phyloP scores from a whole-genome alignment of 345 rosid species.

The Pelargonium nanum region DNA sequence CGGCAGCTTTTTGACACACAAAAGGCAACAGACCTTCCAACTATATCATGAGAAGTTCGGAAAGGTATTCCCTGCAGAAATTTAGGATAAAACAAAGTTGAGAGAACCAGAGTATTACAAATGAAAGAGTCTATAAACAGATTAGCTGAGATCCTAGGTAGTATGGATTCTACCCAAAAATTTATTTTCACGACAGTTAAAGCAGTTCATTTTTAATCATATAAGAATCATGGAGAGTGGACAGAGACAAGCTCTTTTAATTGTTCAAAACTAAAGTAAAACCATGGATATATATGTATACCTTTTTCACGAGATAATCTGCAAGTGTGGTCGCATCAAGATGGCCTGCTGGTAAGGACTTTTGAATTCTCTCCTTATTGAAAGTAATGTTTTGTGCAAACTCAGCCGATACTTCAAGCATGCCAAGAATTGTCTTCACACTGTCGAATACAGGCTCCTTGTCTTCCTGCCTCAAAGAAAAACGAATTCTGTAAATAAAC shows the following conservation, averaged over 20 bases:
- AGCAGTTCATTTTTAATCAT: no score
- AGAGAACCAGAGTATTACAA: background rate
- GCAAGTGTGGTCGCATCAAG: constrained; percentile 97
- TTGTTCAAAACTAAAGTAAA: background rate
- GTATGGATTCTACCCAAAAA: no score
- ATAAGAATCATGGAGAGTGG: background rate
- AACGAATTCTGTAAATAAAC: background rate
- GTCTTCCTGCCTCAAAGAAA: constrained; percentile 58
- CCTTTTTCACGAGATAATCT: constrained; percentile 91
- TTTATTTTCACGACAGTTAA: no score
- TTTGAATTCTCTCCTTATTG: constrained; percentile 51
- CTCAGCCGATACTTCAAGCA: constrained; percentile 92
- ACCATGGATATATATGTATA: no score
- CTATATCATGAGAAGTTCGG: constrained; percentile 89
- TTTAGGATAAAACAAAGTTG: background rate
- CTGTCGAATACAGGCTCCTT: constrained; percentile 92
- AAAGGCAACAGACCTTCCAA: constrained; percentile 74
- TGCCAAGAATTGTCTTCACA: constrained; percentile 63
- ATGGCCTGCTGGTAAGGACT: constrained; percentile 78
- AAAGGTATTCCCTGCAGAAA: constrained; percentile 70
- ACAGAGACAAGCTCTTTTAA: no score
- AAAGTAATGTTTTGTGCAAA: constrained; percentile 80
- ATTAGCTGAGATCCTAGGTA: background rate
- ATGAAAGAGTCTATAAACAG: background rate
- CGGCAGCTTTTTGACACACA: constrained; percentile 63